Conservation (phyloP, 371 early-diverging fungal genomes). For the Syncephalis fuscata region DNA sequence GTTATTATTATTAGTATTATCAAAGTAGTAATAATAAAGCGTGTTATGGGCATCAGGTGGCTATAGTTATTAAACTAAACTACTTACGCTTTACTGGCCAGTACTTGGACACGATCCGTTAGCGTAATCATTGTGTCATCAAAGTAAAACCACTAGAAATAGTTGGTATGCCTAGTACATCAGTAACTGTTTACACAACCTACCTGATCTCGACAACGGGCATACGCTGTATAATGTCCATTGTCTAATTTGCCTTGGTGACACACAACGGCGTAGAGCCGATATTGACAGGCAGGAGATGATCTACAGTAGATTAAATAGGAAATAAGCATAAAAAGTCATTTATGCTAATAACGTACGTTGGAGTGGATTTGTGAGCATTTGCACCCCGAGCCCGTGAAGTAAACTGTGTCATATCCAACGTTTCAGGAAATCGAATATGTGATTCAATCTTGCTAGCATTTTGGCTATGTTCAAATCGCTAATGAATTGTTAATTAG, state of each 20-base stretch:
- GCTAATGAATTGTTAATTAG: conserved; percentile 17
- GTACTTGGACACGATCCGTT: conserved; percentile 52
- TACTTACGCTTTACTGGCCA: conserved; percentile 57
- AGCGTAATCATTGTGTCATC: conserved; percentile 73
- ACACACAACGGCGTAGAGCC: conserved; percentile 78
- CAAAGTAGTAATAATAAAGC: conserved; percentile 1
- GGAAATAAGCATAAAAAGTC: no score
- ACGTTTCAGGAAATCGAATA: conserved; percentile 65
- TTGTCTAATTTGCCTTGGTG: conserved; percentile 84
- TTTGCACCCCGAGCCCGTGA: conserved; percentile 17
- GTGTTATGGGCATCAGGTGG: no score
- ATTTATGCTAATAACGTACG: no score
- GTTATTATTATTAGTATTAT: not conserved
- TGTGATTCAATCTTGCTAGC: conserved; percentile 73
- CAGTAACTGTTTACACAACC: not conserved
- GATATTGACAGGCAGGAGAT: conserved; percentile 53
- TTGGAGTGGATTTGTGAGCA: not conserved
- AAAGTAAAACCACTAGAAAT: conserved; percentile 69
- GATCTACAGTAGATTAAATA: conserved; percentile 2
- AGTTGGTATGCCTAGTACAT: not conserved
- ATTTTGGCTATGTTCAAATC: conserved; percentile 66
- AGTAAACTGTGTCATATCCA: conserved; percentile 89
- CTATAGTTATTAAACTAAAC: no score
- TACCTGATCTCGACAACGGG: conserved; percentile 59
- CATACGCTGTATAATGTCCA: conserved; percentile 85